phyloP scores from a whole-genome alignment of 805 yeast genomes.

The Lipomyces yamanashiensis region DNA sequence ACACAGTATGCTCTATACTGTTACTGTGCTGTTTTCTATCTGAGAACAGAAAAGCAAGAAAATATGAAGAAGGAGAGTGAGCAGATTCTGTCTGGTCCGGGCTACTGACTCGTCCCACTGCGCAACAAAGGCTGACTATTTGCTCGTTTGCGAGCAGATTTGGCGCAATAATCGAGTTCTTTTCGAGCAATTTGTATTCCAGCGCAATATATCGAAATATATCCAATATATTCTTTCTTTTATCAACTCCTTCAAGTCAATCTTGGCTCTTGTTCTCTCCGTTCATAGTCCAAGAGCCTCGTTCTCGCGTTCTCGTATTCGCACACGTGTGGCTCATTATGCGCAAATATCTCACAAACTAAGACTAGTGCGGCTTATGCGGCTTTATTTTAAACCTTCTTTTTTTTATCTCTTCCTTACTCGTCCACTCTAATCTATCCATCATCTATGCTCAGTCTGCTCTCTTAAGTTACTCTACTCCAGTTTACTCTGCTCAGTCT shows the following conservation, averaged over 20 bases:
- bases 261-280: not conserved
- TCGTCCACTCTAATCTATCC: not conserved
- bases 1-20: too few species aligned
- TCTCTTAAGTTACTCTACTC: not conserved
- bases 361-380: slow-evolving; percentile 13
- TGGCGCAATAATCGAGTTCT: not conserved
- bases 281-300: not conserved
- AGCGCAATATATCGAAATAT: too few species aligned
- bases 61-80: not conserved
- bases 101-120: not conserved
- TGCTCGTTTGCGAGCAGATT: not conserved
- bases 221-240: not conserved
- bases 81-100: not conserved
- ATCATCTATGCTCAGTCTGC: not conserved
- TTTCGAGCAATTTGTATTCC: too few species aligned
- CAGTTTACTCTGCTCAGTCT: too few species aligned
- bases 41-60: not conserved
- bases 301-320: not conserved
- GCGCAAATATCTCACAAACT: slow-evolving; percentile 17
- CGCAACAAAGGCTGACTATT: not conserved
- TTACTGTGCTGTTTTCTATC: too few species aligned
- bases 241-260: not conserved
- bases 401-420: not conserved
- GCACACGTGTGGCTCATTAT: slow-evolving; percentile 7
- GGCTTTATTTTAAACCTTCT: not conserved